Conservation (phyloP, 1,284 basidiomycete species). For the Moesziomyces parantarcticus region DNA sequence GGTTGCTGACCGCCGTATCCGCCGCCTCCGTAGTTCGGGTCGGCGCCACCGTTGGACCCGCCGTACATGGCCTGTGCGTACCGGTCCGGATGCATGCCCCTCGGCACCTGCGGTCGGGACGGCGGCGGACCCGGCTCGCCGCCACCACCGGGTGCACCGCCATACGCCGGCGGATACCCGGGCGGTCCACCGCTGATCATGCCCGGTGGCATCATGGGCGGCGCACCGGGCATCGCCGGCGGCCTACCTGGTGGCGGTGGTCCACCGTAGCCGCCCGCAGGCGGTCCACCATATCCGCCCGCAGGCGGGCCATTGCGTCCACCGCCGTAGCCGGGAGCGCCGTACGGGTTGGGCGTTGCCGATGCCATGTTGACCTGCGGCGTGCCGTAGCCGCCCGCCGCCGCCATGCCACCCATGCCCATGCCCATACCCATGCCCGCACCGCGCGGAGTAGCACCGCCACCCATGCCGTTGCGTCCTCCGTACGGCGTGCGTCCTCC, state of each 20-base stretch:
- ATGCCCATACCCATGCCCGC: neutral
- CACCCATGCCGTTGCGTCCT: slow-evolving; percentile 26
- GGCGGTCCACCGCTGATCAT: slow-evolving; percentile 35
- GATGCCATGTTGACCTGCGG: slow-evolving; percentile 32
- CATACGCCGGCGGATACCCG: slow-evolving; percentile 28
- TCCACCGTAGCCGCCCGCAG: slow-evolving; percentile 24
- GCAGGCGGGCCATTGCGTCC: slow-evolving; percentile 13
- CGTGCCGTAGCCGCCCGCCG: slow-evolving; percentile 32
- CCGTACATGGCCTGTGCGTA: slow-evolving; percentile 46
- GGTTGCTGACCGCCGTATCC: slow-evolving; percentile 12
- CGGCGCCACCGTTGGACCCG: slow-evolving; percentile 9
- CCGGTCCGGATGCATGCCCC: slow-evolving; percentile 57
- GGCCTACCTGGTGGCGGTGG: slow-evolving; percentile 34
- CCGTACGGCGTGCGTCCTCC: slow-evolving; percentile 37
- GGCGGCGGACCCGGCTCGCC: slow-evolving; percentile 39
- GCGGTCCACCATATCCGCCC: slow-evolving; percentile 19
- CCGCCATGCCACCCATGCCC: slow-evolving; percentile 3
- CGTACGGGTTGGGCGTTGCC: slow-evolving; percentile 44
- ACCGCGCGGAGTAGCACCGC: slow-evolving; percentile 15
- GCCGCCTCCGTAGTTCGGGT: slow-evolving; percentile 13
- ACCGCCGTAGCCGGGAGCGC: slow-evolving; percentile 7
- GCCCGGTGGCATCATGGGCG: slow-evolving; percentile 36
- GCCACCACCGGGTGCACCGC: slow-evolving; percentile 1
- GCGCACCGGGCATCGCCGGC: slow-evolving; percentile 41
- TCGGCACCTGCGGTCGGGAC: slow-evolving; percentile 38